A percentile compares a stretch with the other conserved stretches of the same genome.
These are phyloP conservation scores for Hortaea werneckii DNA, from an alignment of 2,329 filamentous ascomycete species.

Conservation along the genomic window DNA sequence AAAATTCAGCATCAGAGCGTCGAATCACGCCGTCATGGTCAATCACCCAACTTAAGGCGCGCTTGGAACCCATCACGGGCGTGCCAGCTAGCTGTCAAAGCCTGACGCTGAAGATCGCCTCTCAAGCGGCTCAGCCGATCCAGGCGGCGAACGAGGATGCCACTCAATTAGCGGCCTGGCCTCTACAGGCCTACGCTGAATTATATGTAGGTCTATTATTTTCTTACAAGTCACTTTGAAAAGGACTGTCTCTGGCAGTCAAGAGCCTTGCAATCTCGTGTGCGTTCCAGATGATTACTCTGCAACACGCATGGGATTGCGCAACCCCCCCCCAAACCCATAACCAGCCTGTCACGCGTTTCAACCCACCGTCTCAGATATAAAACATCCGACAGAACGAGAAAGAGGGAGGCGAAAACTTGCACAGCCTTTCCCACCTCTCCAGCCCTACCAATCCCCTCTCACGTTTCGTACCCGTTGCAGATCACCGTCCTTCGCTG, in stretches of 20 bases:
- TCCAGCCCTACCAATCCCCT: no score
- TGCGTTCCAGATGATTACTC: no score
- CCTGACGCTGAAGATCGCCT: conserved; percentile 59
- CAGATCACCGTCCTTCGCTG: no score
- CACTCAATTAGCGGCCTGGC: conserved; percentile 53
- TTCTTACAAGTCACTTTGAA: neutral
- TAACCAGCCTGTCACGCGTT: no score
- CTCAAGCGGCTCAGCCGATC: conserved; percentile 53
- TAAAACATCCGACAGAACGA: no score
- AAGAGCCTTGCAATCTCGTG: no score
- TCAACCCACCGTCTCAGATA: no score
- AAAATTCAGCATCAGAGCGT: conserved; percentile 73
- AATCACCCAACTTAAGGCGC: conserved; percentile 70
- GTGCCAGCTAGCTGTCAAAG: conserved; percentile 72
- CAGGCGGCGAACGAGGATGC: conserved; percentile 64
- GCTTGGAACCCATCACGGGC: conserved; percentile 87
- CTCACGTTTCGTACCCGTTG: no score
- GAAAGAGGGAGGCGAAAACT: no score
- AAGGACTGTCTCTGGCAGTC: neutral
- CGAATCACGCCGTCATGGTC: conserved; percentile 89
- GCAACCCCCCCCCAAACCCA: no score
- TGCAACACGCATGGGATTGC: no score
- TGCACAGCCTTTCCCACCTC: no score
- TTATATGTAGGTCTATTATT: conserved; percentile 55
- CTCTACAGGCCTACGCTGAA: conserved; percentile 64